Percentiles rank a stretch among this genome's conserved stretches.
phyloP scores from a whole-genome alignment of 169 alveolate species.

The Plasmodium sp. region DNA sequence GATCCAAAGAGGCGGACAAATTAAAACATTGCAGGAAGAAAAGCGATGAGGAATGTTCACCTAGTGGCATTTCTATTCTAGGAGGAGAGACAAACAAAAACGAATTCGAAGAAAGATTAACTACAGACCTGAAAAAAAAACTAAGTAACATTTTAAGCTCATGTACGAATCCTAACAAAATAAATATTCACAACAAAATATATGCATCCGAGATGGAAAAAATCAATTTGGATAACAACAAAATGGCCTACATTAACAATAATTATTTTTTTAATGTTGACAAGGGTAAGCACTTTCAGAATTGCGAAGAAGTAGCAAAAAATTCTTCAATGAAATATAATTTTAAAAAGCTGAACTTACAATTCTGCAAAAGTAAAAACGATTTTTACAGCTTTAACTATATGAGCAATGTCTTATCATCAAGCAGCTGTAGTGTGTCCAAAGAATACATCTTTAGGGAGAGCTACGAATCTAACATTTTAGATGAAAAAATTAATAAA shows the following conservation, averaged over 20 bases:
- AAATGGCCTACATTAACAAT: constrained; percentile 42
- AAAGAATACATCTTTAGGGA: constrained; percentile 30
- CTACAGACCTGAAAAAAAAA: constrained; percentile 33
- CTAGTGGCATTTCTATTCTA: not conserved
- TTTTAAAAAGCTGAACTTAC: constrained; percentile 40
- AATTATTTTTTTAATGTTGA: constrained; percentile 60
- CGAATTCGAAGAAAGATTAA: not conserved
- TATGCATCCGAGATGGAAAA: constrained; percentile 62
- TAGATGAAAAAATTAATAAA: constrained; percentile 33
- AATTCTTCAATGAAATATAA: constrained; percentile 43
- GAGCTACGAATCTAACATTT: constrained; percentile 34
- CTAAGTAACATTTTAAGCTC: constrained; percentile 34
- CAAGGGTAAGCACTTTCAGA: constrained; percentile 28
- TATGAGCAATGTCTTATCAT: constrained; percentile 54
- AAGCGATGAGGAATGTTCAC: not conserved
- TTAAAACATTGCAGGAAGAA: not conserved
- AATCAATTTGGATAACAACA: constrained; percentile 23
- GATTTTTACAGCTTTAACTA: constrained; percentile 57
- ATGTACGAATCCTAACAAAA: constrained; percentile 43
- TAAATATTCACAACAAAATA: constrained; percentile 63
- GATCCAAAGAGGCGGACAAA: constrained; percentile 8
- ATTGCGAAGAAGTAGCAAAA: not conserved
- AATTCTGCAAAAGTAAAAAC: constrained; percentile 42
- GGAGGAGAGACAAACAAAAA: not conserved
- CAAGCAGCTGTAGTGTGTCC: constrained; percentile 49